These are phyloP conservation scores for Penicillium sp. DNA, from an alignment of 2,329 filamentous ascomycete species.

Conservation along the genomic window DNA sequence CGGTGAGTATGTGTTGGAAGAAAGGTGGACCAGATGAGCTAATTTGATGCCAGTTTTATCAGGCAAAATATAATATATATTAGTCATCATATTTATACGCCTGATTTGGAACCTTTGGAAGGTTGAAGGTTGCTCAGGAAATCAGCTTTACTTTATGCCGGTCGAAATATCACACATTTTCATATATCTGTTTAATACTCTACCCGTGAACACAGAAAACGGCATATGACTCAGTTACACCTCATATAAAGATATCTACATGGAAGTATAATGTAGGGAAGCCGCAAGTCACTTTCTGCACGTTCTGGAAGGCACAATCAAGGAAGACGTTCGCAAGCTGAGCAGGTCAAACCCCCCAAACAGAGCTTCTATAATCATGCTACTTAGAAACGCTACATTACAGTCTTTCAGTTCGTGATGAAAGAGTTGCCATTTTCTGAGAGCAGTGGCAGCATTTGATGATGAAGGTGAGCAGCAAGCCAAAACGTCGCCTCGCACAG, in stretches of 20 bases:
- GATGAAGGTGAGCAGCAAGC: neutral
- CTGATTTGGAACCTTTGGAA: no score
- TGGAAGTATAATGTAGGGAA: no score
- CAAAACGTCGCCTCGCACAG: neutral
- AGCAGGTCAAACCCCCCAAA: neutral
- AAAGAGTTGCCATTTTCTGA: neutral
- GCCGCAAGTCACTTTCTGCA: neutral
- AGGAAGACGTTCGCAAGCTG: neutral
- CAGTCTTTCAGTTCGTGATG: neutral
- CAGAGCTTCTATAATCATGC: neutral
- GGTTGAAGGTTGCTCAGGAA: neutral
- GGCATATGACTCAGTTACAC: no score
- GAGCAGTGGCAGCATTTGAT: no score
- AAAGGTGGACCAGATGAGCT: neutral
- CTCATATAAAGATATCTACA: no score
- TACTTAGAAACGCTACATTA: neutral
- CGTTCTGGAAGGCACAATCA: neutral
- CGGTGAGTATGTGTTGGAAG: slow-evolving; percentile 11
- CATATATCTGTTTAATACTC: no score
- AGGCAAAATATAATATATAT: neutral
- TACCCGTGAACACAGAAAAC: no score
- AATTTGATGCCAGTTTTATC: neutral
- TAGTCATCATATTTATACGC: neutral
- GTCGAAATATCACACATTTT: no score
- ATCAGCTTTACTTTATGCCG: no score